phyloP scores from a whole-genome alignment of 768 basidiomycete genomes.

The Collybiopsis confluens region DNA sequence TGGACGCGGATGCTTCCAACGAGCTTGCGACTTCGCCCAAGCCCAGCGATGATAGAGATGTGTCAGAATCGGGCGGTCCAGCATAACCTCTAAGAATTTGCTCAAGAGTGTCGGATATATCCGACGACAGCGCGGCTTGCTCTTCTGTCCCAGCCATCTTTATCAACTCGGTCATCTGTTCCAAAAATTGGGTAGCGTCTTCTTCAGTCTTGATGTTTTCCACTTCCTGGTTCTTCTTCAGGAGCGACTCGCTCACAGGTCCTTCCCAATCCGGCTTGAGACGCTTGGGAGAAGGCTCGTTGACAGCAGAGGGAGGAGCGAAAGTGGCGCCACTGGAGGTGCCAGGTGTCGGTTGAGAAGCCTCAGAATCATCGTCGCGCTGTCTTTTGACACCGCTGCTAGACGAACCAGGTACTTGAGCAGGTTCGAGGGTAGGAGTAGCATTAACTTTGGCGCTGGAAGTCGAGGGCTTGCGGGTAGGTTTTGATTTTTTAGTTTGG shows the following conservation, averaged over 20 bases:
- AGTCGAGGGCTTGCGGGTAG: constrained; percentile 29
- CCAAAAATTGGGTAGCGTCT: constrained; percentile 58
- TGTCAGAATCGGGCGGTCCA: constrained; percentile 36
- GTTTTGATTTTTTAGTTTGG: constrained; percentile 40
- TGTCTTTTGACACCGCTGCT: constrained; percentile 37
- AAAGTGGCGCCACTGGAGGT: constrained; percentile 24
- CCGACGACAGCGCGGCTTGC: constrained; percentile 37
- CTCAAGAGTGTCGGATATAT: constrained; percentile 59
- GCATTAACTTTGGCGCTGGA: constrained; percentile 3
- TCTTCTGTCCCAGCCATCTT: constrained; percentile 45
- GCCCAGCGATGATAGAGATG: constrained; percentile 29
- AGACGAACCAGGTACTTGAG: constrained; percentile 17
- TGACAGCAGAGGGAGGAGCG: constrained; percentile 22
- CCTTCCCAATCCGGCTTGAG: constrained; percentile 70
- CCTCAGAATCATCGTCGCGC: constrained; percentile 47
- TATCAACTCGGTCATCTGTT: constrained; percentile 60
- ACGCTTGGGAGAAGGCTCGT: constrained; percentile 67
- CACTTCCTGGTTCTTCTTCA: constrained; percentile 36
- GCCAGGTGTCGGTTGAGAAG: constrained; percentile 18
- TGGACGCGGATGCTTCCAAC: constrained; percentile 19
- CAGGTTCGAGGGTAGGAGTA: constrained; percentile 24
- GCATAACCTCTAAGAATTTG: constrained; percentile 57
- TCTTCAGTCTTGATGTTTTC: constrained; percentile 63
- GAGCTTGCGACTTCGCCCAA: constrained; percentile 26
- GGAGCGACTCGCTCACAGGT: constrained; percentile 45